Percentiles rank a stretch among this genome's conserved stretches.
phyloP scores from a whole-genome alignment of 192 early-diverging fungal species.

The Cladochytrium replicatum region DNA sequence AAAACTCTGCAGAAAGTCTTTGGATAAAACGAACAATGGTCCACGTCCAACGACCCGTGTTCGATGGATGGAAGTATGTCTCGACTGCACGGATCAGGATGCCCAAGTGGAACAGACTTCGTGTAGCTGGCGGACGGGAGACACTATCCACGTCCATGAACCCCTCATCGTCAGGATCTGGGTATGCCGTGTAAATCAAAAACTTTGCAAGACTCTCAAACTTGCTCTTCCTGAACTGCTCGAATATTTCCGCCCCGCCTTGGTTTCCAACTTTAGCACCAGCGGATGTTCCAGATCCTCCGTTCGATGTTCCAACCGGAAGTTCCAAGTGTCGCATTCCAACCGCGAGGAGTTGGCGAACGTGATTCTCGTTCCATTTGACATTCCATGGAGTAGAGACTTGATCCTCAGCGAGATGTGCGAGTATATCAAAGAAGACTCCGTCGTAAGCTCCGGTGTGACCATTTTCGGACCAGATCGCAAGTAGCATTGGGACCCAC shows the following conservation, averaged over 20 bases:
- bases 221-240: slow-evolving; percentile 19
- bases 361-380: slow-evolving; percentile 52
- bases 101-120: slow-evolving; percentile 36
- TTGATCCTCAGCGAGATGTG: slow-evolving; percentile 48
- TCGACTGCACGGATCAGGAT: slow-evolving; percentile 78
- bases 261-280: slow-evolving; percentile 1
- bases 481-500: slow-evolving; percentile 74
- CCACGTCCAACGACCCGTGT: slow-evolving; percentile 75
- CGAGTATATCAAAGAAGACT: slow-evolving; percentile 61
- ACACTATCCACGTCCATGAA: background rate
- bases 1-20: slow-evolving; percentile 53
- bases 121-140: background rate
- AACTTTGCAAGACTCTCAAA: slow-evolving; percentile 63
- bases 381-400: slow-evolving; percentile 14
- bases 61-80: slow-evolving; percentile 87
- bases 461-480: slow-evolving; percentile 68
- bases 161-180: slow-evolving; percentile 26
- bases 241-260: background rate
- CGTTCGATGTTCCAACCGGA: slow-evolving; percentile 35
- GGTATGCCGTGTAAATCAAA: slow-evolving; percentile 69
- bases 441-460: slow-evolving; percentile 50
- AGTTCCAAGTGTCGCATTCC: slow-evolving; percentile 24
- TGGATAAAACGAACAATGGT: slow-evolving; percentile 62
- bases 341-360: slow-evolving; percentile 48
- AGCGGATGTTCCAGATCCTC: slow-evolving; percentile 19